Evolutionary conservation across 2,329 filamentous ascomycete species (phyloP).

Genomic region (Blastomyces emzantsi): DNA sequence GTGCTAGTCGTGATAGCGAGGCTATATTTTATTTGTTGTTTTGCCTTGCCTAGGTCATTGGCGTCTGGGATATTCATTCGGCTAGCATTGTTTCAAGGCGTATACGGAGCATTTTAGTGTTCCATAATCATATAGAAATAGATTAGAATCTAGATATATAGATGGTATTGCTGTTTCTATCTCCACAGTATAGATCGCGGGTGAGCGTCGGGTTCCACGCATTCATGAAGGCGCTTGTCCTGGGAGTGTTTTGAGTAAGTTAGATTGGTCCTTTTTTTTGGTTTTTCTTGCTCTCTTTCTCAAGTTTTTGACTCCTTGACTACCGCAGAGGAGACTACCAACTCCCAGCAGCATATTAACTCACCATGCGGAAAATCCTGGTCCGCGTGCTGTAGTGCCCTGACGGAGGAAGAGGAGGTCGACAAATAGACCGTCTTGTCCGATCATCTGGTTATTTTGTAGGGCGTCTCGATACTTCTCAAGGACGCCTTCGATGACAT

Average conservation of each 20-base stretch:
- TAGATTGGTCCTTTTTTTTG: not conserved
- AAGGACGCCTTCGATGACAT: slow-evolving; percentile 25
- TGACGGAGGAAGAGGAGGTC: not conserved
- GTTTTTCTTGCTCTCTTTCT: too few species aligned
- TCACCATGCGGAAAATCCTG: not conserved
- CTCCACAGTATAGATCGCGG: not conserved
- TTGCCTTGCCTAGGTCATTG: too few species aligned
- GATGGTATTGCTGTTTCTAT: not conserved
- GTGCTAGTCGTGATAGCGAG: too few species aligned
- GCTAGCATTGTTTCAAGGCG: not conserved
- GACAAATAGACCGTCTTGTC: not conserved
- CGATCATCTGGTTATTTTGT: not conserved
- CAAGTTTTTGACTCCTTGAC: not conserved
- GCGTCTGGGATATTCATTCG: too few species aligned
- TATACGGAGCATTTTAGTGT: not conserved
- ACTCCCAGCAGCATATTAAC: not conserved
- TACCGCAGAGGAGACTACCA: not conserved
- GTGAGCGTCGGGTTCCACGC: not conserved
- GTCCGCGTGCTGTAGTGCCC: not conserved
- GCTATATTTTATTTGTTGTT: too few species aligned
- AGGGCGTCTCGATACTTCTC: slow-evolving; percentile 31
- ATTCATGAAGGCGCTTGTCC: not conserved
- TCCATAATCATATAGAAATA: not conserved
- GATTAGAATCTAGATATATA: not conserved
- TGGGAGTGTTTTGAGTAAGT: not conserved